Base-by-base conservation (phyloP, 2,329 filamentous ascomycete genomes). In the Ophiostoma australiae region DNA sequence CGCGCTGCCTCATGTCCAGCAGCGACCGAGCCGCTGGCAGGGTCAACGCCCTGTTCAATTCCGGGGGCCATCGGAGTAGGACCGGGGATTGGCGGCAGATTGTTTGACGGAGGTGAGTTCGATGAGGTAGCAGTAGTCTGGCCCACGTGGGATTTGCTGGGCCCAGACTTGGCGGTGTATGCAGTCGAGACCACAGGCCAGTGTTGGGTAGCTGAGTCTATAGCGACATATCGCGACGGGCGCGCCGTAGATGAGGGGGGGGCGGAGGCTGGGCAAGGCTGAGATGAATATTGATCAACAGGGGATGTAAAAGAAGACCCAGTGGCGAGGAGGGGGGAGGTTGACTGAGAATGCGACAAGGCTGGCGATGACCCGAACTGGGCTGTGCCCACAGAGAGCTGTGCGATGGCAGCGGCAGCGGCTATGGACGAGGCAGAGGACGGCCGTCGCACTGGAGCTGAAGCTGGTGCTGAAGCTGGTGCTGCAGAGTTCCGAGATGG, bases 131-230 rank as follows among this genome's bases (percentile, higher is more conserved):
- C 15, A 20, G 35, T 23, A 67, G n/a, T 5, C 13, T 11, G 35
- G 35, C 10, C 11, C 39, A n/a, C 4, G 17, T n/a, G n/a, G 23
- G 4, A 17, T 23, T 37, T 67, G 35, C 4, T 20, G 8, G 31
- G 7, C 5, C n/a, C 8, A 23, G 37, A 17, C 15, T 66, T 55
- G 27, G 74, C 69, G 44, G 76, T 78, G 74, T 81, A 80, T 74
- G 82, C 78, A 74, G 82, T 80, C 55, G 80, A 79, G 76, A 84
- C 82, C 81, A 82, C 83, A 63, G 82, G 82, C 76, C 82, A 84
- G 75, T 83, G 83, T 75, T 84, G 82, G 31, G 82, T 83, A 68
- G 80, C 81, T 69, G 81, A 82, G 76, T 84, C 82, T 76, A 83
- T 81, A 78, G 73, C 80, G 78, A 63, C 73, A 74, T 73, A 71